phyloP scores from a whole-genome alignment of 2,329 filamentous ascomycete genomes.

The Epichloe uncinata region DNA sequence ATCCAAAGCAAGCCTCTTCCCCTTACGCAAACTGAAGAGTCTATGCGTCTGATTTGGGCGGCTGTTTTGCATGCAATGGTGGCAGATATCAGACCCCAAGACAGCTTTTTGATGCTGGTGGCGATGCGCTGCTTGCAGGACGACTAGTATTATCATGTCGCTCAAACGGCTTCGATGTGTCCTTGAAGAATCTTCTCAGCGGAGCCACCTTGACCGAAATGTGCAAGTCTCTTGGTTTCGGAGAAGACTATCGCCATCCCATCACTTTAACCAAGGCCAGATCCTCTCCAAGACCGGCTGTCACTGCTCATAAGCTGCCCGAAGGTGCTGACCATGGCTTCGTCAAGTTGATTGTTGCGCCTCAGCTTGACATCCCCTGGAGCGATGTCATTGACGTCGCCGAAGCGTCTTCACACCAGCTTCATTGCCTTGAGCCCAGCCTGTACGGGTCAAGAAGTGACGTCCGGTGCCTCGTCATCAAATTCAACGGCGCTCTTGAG shows the following conservation, averaged over 20 bases:
- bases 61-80: constrained; percentile 26
- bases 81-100: constrained; percentile 26
- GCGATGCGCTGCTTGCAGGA: constrained; percentile 30
- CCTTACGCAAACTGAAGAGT: constrained; percentile 32
- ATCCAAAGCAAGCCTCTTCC: constrained; percentile 31
- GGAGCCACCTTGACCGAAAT: constrained; percentile 31
- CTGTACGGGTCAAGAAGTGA: constrained; percentile 31
- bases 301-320: constrained; percentile 2
- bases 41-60: constrained; percentile 35
- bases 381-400: constrained; percentile 33
- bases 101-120: constrained; percentile 34
- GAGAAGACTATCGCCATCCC: constrained; percentile 3
- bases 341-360: constrained; percentile 26
- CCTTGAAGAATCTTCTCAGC: constrained; percentile 28
- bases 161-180: constrained; percentile 25
- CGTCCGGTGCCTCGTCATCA: constrained; percentile 34
- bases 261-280: not conserved
- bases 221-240: constrained; percentile 20
- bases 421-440: constrained; percentile 33
- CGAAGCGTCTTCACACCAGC: constrained; percentile 34
- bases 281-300: constrained; percentile 5
- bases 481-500: constrained; percentile 30
- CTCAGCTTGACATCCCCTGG: constrained; percentile 28
- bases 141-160: constrained; percentile 32
- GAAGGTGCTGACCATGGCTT: constrained; percentile 19